Evolutionary conservation across 768 basidiomycete species (phyloP), one percentile per base, ranked within the genome.

Genomic region (Tylopilus vinaceipallidus): DNA sequence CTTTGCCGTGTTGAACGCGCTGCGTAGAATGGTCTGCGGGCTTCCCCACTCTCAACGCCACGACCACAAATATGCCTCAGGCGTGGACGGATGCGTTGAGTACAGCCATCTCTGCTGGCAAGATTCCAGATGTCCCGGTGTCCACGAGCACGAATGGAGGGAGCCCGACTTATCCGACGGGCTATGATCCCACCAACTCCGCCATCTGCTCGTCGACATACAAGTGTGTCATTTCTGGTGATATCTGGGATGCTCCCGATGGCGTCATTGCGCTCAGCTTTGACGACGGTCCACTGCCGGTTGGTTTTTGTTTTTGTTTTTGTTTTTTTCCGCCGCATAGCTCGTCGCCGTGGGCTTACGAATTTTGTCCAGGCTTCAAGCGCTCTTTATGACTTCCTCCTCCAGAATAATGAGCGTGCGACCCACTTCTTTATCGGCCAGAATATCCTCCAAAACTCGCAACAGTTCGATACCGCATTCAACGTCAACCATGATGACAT

Each of bases 361-460:
- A 0, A 29, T 33, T 17, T 43, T n/a, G 24, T 16, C 6, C 47
- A 79, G 77, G 50, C 69, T 10, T 77, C 78, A 14, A 58, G 61
- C 1, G 52, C 52, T 11, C 77, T 95, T 17, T 79, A 88, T 60
- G 59, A 78, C 7, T 95, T 91, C 65, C 73, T 95, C 42, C 55
- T 74, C 50, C 46, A 72, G n/a, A 77, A 94, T 49, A 80, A 84
- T 52, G 66, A 82, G 48, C 76, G 67, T n/a, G 84, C 83, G 3
- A 95, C 93, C 5, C 91, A 95, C 64, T 95, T 95, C 67, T 81
- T 93, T 75, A 95, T 97, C 55, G 94, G 94, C 16, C 63, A 77
- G 29, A 88, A 92, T 62, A 87, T 94, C 50, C 58, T 88, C 23
- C 43, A 62, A 35, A 72, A 87, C 61, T 79, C 82, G 4, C 62